These are phyloP conservation scores for Emmonsiellopsis sp. DNA, from an alignment of 2,329 filamentous ascomycete genomes.

Conservation along the genomic window DNA sequence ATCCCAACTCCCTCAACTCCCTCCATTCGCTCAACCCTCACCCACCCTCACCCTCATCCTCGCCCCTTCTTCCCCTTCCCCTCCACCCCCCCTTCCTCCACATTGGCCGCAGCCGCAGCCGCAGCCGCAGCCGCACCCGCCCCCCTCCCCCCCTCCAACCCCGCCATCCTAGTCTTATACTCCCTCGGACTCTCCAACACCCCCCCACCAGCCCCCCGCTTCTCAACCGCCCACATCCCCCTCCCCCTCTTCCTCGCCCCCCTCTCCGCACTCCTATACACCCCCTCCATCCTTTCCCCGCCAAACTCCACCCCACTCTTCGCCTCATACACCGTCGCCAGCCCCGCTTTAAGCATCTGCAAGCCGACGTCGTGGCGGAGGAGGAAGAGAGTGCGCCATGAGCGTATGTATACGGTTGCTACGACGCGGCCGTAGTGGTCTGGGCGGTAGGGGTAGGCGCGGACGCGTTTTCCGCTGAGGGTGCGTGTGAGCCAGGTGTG, in stretches of 20 bases:
- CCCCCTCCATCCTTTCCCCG: slow-evolving; percentile 45
- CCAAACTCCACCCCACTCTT: slow-evolving; percentile 88
- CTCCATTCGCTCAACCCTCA: too few species aligned
- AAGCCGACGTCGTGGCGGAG: slow-evolving; percentile 73
- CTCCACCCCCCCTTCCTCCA: not conserved
- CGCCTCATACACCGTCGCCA: slow-evolving; percentile 90
- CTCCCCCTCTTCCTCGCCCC: slow-evolving; percentile 54
- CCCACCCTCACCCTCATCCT: not conserved
- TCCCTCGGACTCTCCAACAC: slow-evolving; percentile 74
- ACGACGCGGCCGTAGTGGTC: slow-evolving; percentile 93
- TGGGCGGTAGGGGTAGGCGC: slow-evolving; percentile 70
- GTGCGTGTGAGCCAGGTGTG: slow-evolving; percentile 69
- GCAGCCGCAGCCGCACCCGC: slow-evolving; percentile 2
- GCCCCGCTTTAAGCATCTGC: slow-evolving; percentile 76
- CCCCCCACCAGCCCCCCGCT: slow-evolving; percentile 41
- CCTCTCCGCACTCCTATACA: slow-evolving; percentile 39
- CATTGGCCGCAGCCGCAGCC: not conserved
- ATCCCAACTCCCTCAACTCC: not conserved
- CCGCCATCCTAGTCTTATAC: slow-evolving; percentile 61
- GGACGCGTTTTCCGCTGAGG: slow-evolving; percentile 62
- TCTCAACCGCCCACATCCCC: slow-evolving; percentile 63
- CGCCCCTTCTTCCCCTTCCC: not conserved
- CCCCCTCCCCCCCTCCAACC: slow-evolving; percentile 26
- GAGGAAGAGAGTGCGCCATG: slow-evolving; percentile 24
- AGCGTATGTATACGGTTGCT: slow-evolving; percentile 69